Conservation (phyloP, 228 moss, liverwort and hornwort species). For the Sphagnum magellanicum region DNA sequence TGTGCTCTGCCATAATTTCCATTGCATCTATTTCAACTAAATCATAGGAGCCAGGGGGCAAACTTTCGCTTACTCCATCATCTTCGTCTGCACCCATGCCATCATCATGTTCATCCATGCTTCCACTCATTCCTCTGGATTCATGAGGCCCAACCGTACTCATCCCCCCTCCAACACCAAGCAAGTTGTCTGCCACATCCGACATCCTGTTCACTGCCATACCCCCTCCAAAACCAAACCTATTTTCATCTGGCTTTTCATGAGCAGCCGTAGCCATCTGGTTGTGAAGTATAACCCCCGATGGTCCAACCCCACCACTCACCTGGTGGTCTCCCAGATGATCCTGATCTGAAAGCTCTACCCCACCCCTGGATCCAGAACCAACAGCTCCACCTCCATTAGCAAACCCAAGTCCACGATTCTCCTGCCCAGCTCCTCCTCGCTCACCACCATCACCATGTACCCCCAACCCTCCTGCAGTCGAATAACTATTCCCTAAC, state of each 20-base stretch:
- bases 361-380: conserved; percentile 18
- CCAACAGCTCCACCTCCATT: conserved; percentile 17
- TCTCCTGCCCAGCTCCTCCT: conserved; percentile 6
- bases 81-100: conserved; percentile 56
- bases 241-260: conserved; percentile 15
- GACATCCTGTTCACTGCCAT: background rate
- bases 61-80: conserved; percentile 63
- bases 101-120: conserved; percentile 55
- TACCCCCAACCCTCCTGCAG: conserved; percentile 12
- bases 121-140: conserved; percentile 24
- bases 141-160: conserved; percentile 21
- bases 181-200: conserved; percentile 1
- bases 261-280: conserved; percentile 11
- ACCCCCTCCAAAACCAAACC: conserved; percentile 5
- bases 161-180: conserved; percentile 10
- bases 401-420: conserved; percentile 14
- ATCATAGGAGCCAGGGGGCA: conserved; percentile 71
- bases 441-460: background rate
- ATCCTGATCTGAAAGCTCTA: conserved; percentile 21
- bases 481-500: conserved; percentile 8
- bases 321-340: conserved; percentile 10
- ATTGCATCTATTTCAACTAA: conserved; percentile 81
- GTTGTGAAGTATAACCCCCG: conserved; percentile 16
- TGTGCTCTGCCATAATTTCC: conserved; percentile 93
- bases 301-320: conserved; percentile 12